Percentiles rank a stretch among this genome's conserved stretches.
Conservation (phyloP, 441 rosid species). For the Aleurites moluccanus region DNA sequence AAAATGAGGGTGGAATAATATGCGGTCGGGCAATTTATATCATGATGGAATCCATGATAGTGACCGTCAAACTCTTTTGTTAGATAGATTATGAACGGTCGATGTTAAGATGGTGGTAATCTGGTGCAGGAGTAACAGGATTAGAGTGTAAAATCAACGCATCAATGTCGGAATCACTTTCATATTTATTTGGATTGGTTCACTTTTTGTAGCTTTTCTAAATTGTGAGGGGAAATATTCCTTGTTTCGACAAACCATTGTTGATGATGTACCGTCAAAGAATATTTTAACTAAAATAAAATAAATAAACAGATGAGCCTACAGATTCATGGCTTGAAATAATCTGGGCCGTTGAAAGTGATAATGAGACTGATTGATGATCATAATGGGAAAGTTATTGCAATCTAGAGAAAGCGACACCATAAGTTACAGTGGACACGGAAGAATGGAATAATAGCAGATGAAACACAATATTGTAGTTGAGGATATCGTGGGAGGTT, state of each 20-base stretch:
- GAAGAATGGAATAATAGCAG: not conserved
- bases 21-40: not conserved
- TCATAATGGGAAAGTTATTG: not conserved
- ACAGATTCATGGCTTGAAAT: not conserved
- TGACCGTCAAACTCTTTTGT: not conserved
- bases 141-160: conserved; percentile 31
- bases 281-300: no score
- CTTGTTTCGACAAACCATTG: not conserved
- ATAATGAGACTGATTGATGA: not conserved
- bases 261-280: not conserved
- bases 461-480: no score
- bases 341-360: not conserved
- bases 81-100: not conserved
- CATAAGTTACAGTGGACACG: not conserved
- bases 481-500: no score
- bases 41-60: not conserved
- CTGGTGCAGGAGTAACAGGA: not conserved
- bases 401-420: not conserved
- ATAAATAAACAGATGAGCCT: no score
- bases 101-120: not conserved
- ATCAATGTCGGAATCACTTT: conserved; percentile 12
- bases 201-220: not conserved
- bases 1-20: not conserved
- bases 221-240: not conserved
- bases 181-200: not conserved